Conservation (phyloP, 805 yeast species). For the Candida michaelii region DNA sequence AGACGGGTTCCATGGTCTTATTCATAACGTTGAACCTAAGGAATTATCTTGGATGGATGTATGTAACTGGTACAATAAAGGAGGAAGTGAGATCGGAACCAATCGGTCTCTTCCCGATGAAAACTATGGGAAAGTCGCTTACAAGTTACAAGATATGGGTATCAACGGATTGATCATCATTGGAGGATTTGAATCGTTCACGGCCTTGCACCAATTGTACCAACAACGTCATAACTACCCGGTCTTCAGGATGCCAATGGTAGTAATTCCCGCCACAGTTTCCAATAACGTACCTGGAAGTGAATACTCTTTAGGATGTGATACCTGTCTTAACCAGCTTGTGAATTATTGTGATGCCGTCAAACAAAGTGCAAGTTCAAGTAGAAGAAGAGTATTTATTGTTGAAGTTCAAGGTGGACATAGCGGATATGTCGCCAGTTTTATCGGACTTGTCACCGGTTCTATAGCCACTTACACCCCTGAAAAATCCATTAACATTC, state of each 20-base stretch:
- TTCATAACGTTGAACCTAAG: constrained; percentile 59
- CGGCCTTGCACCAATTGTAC: constrained; percentile 67
- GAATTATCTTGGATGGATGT: constrained; percentile 66
- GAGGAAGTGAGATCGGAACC: constrained; percentile 84
- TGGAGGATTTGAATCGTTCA: constrained; percentile 82
- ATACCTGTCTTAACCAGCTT: constrained; percentile 70
- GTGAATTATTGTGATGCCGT: constrained; percentile 77
- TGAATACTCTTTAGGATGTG: constrained; percentile 74
- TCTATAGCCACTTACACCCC: constrained; percentile 77
- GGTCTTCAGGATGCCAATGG: constrained; percentile 74
- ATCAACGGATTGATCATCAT: constrained; percentile 71
- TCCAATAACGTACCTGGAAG: constrained; percentile 83
- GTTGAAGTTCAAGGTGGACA: constrained; percentile 87
- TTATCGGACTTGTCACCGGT: constrained; percentile 67
- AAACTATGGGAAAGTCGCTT: constrained; percentile 71
- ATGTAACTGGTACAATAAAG: constrained; percentile 69
- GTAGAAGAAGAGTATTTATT: constrained; percentile 75
- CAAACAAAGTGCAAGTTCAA: constrained; percentile 75
- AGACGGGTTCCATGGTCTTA: constrained; percentile 73
- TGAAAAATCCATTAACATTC: constrained; percentile 62
- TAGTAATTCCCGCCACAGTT: constrained; percentile 74
- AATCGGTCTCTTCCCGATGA: constrained; percentile 69
- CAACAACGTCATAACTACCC: constrained; percentile 62
- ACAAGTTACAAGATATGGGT: constrained; percentile 63
- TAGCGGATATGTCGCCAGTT: constrained; percentile 75